Evolutionary conservation across 2,329 filamentous ascomycete species (phyloP).

Genomic region (Metarhizium anisopliae): DNA sequence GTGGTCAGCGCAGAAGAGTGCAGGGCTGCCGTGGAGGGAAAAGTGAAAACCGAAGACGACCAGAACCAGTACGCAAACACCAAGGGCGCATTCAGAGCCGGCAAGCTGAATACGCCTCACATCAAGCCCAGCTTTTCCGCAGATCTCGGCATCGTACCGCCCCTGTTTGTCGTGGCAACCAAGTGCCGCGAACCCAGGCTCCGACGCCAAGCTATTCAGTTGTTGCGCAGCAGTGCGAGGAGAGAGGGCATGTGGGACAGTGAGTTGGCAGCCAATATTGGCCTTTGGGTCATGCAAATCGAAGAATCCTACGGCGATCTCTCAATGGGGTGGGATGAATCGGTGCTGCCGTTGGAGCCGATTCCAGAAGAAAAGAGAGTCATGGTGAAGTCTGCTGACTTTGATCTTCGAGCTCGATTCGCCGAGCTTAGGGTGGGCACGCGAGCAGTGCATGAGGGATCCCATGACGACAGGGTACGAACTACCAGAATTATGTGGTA

Average conservation of each 20-base stretch:
- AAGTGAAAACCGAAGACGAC: slow-evolving; percentile 34
- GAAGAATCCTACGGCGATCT: slow-evolving; percentile 35
- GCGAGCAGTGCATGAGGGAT: slow-evolving; percentile 37
- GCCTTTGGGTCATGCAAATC: slow-evolving; percentile 44
- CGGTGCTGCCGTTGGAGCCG: slow-evolving; percentile 7
- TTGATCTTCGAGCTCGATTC: slow-evolving; percentile 42
- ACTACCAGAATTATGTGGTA: slow-evolving; percentile 40
- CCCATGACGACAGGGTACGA: slow-evolving; percentile 37
- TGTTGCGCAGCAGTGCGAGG: slow-evolving; percentile 50
- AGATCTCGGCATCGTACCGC: slow-evolving; percentile 55
- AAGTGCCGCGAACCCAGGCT: slow-evolving; percentile 52
- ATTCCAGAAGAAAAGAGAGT: slow-evolving; percentile 46
- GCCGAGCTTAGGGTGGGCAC: slow-evolving; percentile 46
- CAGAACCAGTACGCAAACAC: slow-evolving; percentile 18
- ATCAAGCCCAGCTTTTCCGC: slow-evolving; percentile 56
- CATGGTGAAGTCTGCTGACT: slow-evolving; percentile 47
- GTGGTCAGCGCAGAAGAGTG: slow-evolving; percentile 50
- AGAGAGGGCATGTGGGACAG: slow-evolving; percentile 65
- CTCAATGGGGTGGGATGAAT: not conserved
- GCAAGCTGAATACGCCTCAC: slow-evolving; percentile 36
- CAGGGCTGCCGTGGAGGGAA: slow-evolving; percentile 36
- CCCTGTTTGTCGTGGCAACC: slow-evolving; percentile 56
- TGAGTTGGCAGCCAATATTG: slow-evolving; percentile 46
- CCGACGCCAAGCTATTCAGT: slow-evolving; percentile 51
- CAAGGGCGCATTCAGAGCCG: slow-evolving; percentile 29